Conservation (phyloP, 495 filamentous ascomycete species). For the Annulohypoxylon stygium region DNA sequence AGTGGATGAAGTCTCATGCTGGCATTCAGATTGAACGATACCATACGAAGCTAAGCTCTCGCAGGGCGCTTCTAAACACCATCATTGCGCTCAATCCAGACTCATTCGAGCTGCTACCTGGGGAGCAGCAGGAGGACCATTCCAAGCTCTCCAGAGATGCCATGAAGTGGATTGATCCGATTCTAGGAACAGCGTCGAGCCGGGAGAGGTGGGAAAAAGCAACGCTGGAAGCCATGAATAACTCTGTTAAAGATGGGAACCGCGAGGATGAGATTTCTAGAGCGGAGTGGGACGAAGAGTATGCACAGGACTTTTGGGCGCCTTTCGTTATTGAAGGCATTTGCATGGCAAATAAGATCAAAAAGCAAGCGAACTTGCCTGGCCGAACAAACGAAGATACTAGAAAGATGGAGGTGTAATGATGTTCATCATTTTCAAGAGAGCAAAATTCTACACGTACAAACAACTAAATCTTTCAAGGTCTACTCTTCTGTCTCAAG, state of each 20-base stretch:
- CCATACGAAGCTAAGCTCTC: constrained; percentile 1
- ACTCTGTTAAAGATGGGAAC: not conserved
- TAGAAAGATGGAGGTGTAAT: not conserved
- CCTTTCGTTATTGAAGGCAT: constrained; percentile 3
- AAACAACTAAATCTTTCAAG: too few relatives aligned
- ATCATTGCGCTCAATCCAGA: constrained; percentile 8
- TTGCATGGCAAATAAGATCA: constrained; percentile 8
- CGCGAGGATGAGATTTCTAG: not conserved
- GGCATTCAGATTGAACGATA: constrained; percentile 1
- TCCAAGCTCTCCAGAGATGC: not conserved
- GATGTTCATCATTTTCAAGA: not conserved
- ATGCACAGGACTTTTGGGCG: not conserved
- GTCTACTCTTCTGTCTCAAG: too few relatives aligned
- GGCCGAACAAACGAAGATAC: constrained; percentile 3
- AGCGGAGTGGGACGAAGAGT: constrained; percentile 7
- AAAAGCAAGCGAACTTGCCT: constrained; percentile 1
- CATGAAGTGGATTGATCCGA: constrained; percentile 9
- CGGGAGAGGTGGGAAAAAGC: constrained; percentile 8
- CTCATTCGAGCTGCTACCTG: constrained; percentile 3
- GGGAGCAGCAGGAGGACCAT: not conserved
- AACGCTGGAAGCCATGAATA: constrained; percentile 2
- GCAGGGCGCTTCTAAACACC: not conserved
- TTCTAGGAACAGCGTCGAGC: not conserved
- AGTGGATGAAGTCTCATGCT: constrained; percentile 3
- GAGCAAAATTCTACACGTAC: too few relatives aligned